phyloP scores from a whole-genome alignment of 371 early-diverging fungal genomes.

The Thermomucor indicae-seudaticae region DNA sequence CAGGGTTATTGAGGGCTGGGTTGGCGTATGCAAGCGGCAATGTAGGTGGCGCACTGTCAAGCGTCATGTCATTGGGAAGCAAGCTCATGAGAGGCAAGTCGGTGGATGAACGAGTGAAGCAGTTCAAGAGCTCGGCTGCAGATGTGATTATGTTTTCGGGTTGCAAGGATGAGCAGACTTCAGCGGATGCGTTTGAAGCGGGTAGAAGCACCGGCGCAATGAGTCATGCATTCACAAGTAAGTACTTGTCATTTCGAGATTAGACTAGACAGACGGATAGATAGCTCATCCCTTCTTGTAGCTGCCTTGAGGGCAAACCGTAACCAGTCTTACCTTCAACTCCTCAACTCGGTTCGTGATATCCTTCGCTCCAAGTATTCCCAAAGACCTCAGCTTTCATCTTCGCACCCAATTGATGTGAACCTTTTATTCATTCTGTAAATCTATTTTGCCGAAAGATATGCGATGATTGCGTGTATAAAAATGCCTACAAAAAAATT shows the following conservation, averaged over 20 bases:
- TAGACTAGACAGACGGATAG: background rate
- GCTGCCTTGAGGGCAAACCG: conserved; percentile 56
- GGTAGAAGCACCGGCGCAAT: conserved; percentile 80
- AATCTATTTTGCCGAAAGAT: no score
- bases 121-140: conserved; percentile 58
- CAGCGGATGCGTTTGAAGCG: conserved; percentile 75
- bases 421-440: conserved; percentile 9
- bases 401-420: conserved; percentile 69
- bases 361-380: conserved; percentile 67
- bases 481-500: no score
- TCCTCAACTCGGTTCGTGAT: conserved; percentile 67
- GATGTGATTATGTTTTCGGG: conserved; percentile 88
- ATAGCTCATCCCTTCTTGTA: conserved; percentile 1
- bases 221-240: conserved; percentile 74
- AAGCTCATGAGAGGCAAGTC: conserved; percentile 32
- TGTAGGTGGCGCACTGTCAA: conserved; percentile 36
- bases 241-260: conserved; percentile 4
- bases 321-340: conserved; percentile 67
- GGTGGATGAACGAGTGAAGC: conserved; percentile 32
- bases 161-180: conserved; percentile 88
- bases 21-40: conserved; percentile 48
- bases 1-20: conserved; percentile 42
- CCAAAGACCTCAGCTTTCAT: conserved; percentile 81
- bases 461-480: no score
- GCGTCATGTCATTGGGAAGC: conserved; percentile 44